Conservation (phyloP, 164 flowering plant species). For the Platanus orientalis region DNA sequence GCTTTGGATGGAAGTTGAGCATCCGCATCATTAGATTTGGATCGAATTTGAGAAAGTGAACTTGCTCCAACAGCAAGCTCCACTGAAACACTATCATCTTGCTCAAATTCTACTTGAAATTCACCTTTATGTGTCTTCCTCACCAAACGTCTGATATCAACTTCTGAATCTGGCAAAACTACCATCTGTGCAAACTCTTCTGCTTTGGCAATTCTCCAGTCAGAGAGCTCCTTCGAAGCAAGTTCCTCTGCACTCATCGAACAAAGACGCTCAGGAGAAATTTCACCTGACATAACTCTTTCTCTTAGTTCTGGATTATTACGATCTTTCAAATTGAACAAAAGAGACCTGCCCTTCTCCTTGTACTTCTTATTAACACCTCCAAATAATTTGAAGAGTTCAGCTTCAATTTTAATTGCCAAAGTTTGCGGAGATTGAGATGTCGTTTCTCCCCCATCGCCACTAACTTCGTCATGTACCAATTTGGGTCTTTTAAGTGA, state of each 20-base stretch:
- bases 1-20: constrained; percentile 2
- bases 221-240: constrained; percentile 93
- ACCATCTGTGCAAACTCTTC: constrained; percentile 93
- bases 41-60: constrained; percentile 23
- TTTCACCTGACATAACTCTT: constrained; percentile 81
- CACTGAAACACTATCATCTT: constrained; percentile 49
- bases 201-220: constrained; percentile 98
- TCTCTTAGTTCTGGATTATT: constrained; percentile 91
- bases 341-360: constrained; percentile 91
- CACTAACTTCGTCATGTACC: constrained; percentile 13
- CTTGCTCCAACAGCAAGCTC: constrained; percentile 63
- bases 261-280: constrained; percentile 77
- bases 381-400: constrained; percentile 83
- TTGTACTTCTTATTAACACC: constrained; percentile 98
- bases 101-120: constrained; percentile 79
- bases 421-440: constrained; percentile 38
- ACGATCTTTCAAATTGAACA: constrained; percentile 90
- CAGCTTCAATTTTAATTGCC: constrained; percentile 77
- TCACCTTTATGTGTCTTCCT: constrained; percentile 98
- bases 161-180: constrained; percentile 79
- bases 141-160: constrained; percentile 89
- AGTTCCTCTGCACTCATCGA: constrained; percentile 97
- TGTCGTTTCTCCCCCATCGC: constrained; percentile 9
- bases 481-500: constrained; percentile 27
- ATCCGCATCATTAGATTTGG: constrained; percentile 15